A percentile compares a stretch with the other conserved stretches of the same genome.
Conservation (phyloP, 1,284 basidiomycete genomes). For the Salmacisia buchloeana region DNA sequence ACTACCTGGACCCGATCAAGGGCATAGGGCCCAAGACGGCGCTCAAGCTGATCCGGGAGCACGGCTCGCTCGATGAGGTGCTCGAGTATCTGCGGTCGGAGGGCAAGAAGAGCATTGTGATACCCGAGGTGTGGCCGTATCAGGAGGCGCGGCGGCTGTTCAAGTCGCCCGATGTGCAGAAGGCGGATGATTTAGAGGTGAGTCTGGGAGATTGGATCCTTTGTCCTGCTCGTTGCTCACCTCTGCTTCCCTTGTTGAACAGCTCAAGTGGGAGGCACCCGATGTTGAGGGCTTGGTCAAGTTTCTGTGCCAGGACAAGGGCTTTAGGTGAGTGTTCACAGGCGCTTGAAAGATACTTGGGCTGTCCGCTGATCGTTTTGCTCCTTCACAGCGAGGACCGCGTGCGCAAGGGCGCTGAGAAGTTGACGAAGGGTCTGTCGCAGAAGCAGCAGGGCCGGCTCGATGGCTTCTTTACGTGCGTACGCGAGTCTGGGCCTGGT, state of each 20-base stretch:
- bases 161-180: conserved; percentile 77
- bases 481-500: neutral
- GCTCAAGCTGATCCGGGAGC: conserved; percentile 82
- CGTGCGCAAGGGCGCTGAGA: conserved; percentile 89
- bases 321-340: conserved; percentile 73
- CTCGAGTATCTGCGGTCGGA: conserved; percentile 65
- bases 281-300: conserved; percentile 90
- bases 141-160: conserved; percentile 89
- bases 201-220: conserved; percentile 20
- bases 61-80: conserved; percentile 73
- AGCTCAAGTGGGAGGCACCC: conserved; percentile 91
- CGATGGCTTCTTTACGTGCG: conserved; percentile 75
- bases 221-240: neutral
- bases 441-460: conserved; percentile 93
- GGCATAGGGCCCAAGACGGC: conserved; percentile 94
- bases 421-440: conserved; percentile 76
- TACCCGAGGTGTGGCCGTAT: conserved; percentile 95
- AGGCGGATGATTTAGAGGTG: conserved; percentile 81
- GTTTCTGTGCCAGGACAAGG: conserved; percentile 90
- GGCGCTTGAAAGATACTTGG: neutral
- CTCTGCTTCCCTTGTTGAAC: conserved; percentile 9
- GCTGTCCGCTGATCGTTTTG: conserved; percentile 7
- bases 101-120: conserved; percentile 51
- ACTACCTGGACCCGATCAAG: conserved; percentile 93
- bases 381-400: conserved; percentile 74